phyloP scores from a whole-genome alignment of 2,329 filamentous ascomycete species.

The Colletotrichum siamense region DNA sequence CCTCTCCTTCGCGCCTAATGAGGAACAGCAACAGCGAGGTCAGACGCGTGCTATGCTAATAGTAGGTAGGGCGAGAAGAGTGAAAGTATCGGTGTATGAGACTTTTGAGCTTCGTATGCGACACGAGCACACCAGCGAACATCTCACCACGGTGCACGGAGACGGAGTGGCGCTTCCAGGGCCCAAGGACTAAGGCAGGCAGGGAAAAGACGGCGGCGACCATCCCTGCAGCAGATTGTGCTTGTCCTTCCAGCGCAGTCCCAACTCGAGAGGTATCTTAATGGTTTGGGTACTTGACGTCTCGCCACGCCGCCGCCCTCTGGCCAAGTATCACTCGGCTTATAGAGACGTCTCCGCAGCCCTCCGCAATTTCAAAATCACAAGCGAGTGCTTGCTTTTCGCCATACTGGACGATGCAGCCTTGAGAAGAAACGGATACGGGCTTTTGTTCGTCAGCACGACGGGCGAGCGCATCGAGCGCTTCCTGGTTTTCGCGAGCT shows the following conservation, averaged over 20 bases:
- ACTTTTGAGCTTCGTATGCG: background rate
- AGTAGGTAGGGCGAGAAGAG: background rate
- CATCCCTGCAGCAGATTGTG: background rate
- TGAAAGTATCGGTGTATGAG: background rate
- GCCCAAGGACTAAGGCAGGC: background rate
- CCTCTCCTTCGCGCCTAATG: background rate
- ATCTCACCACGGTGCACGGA: background rate
- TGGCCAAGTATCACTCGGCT: background rate
- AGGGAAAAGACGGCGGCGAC: background rate
- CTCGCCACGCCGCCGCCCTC: background rate
- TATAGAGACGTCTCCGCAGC: background rate
- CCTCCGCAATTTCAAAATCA: background rate
- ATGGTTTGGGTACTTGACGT: background rate
- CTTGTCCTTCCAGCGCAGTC: background rate
- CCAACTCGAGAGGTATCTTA: background rate
- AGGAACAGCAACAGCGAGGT: background rate
- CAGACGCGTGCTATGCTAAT: background rate
- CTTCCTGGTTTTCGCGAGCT: background rate
- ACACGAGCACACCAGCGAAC: background rate
- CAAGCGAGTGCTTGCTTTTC: slow-evolving; percentile 7
- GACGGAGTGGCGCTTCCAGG: background rate
- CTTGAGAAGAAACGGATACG: background rate
- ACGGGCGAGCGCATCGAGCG: background rate
- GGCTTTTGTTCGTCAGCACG: background rate
- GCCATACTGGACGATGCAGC: background rate